Evolutionary conservation across 179 eudicot species (phyloP).

Genomic region (Vitellaria paradoxa): DNA sequence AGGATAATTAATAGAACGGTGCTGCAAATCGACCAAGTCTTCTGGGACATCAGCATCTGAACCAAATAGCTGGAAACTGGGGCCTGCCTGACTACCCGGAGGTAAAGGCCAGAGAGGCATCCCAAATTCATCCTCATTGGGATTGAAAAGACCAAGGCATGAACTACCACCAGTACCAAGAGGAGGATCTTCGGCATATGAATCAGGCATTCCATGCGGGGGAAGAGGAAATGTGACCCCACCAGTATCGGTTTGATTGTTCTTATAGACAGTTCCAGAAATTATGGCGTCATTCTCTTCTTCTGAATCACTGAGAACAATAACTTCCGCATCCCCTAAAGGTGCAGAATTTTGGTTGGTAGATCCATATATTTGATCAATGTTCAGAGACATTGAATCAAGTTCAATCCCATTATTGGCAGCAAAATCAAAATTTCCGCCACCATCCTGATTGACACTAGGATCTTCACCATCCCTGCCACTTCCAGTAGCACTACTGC

Average conservation of each 20-base stretch:
- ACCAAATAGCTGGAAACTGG: conserved; percentile 77
- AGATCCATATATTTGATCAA: conserved; percentile 43
- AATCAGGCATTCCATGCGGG: conserved; percentile 51
- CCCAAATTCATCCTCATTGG: conserved; percentile 67
- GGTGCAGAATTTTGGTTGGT: conserved; percentile 40
- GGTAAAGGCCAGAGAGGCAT: conserved; percentile 70
- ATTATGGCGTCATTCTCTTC: conserved; percentile 62
- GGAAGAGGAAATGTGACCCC: conserved; percentile 44
- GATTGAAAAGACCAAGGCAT: conserved; percentile 55
- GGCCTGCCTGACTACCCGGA: conserved; percentile 50
- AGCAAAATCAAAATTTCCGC: conserved; percentile 54
- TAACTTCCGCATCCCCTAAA: conserved; percentile 53
- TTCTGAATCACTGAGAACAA: conserved; percentile 97
- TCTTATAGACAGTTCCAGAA: conserved; percentile 34
- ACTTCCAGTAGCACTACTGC: conserved; percentile 92
- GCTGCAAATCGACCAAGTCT: conserved; percentile 47
- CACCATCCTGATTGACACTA: conserved; percentile 83
- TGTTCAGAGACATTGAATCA: conserved; percentile 64
- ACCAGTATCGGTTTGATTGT: conserved; percentile 27
- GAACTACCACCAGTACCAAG: conserved; percentile 51
- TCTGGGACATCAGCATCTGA: conserved; percentile 63
- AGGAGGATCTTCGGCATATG: conserved; percentile 53
- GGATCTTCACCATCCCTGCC: conserved; percentile 81
- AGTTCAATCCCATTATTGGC: conserved; percentile 56
- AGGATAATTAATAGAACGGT: conserved; percentile 44